These are phyloP conservation scores for Abelmoschus esculentus DNA, from an alignment of 345 rosid species.

Conservation along the genomic window DNA sequence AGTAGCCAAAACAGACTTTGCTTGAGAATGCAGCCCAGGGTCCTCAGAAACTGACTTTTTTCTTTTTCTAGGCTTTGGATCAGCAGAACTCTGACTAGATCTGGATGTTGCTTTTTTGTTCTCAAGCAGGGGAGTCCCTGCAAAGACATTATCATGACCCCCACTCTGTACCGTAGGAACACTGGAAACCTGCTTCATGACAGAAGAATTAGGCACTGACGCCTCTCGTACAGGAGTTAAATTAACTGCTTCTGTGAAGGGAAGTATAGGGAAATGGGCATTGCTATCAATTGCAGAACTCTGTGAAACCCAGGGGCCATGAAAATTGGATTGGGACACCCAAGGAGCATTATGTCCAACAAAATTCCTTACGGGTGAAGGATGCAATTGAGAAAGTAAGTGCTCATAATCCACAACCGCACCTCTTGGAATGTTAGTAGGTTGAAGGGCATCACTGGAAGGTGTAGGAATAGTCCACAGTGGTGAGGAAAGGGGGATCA, in stretches of 20 bases:
- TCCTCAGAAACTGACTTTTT: slow-evolving; percentile 52
- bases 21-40: slow-evolving; percentile 37
- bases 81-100: slow-evolving; percentile 43
- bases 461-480: slow-evolving; percentile 67
- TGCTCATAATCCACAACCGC: slow-evolving; percentile 50
- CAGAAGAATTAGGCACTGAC: slow-evolving; percentile 38
- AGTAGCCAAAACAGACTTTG: slow-evolving; percentile 33
- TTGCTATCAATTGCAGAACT: slow-evolving; percentile 45
- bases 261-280: slow-evolving; percentile 51
- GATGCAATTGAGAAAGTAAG: slow-evolving; percentile 49
- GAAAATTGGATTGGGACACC: slow-evolving; percentile 67
- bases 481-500: slow-evolving; percentile 72
- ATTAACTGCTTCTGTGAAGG: slow-evolving; percentile 50
- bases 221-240: slow-evolving; percentile 55
- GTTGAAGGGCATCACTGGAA: slow-evolving; percentile 40
- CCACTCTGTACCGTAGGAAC: slow-evolving; percentile 31
- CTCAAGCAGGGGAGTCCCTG: slow-evolving; percentile 38
- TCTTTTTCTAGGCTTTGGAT: slow-evolving; percentile 67
- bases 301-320: slow-evolving; percentile 62
- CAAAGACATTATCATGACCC: slow-evolving; percentile 31
- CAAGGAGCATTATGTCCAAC: slow-evolving; percentile 59
- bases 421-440: slow-evolving; percentile 52
- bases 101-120: slow-evolving; percentile 32
- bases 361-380: slow-evolving; percentile 48
- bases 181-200: slow-evolving; percentile 31